A percentile compares a stretch with the other conserved stretches of the same genome.
These are phyloP conservation scores for Primulina huaijiensis DNA, from an alignment of 257 asterid species.

Conservation along the genomic window DNA sequence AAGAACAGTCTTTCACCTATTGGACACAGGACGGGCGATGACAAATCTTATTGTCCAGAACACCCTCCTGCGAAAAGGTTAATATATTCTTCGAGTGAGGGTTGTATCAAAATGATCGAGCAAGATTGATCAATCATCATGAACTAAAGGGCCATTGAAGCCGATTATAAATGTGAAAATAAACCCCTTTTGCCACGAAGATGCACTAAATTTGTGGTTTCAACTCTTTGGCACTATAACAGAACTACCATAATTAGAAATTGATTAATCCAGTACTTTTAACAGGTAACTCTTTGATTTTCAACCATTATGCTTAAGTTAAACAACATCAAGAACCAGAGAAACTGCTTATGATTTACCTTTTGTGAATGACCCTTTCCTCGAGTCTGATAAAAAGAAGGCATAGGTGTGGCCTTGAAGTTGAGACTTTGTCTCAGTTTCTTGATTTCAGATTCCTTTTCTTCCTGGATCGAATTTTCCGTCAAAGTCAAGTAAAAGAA, in stretches of 20 bases:
- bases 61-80: background rate
- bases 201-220: no score
- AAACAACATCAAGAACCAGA: background rate
- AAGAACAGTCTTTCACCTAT: background rate
- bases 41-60: background rate
- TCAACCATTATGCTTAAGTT: no score
- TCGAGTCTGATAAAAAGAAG: constrained; percentile 35
- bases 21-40: background rate
- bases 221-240: no score
- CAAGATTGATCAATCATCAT: background rate
- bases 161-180: background rate
- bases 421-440: constrained; percentile 29
- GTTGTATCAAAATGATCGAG: background rate
- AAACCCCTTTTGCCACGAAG: background rate
- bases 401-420: constrained; percentile 26
- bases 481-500: no score
- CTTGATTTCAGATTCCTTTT: constrained; percentile 28
- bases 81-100: no score
- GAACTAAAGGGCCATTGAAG: background rate
- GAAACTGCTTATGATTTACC: constrained; percentile 18
- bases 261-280: no score
- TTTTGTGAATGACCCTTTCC: constrained; percentile 23
- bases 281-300: background rate
- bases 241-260: background rate
- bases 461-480: constrained; percentile 24